Conservation (phyloP, 345 rosid genomes). For the Gossypium sturtianum region DNA sequence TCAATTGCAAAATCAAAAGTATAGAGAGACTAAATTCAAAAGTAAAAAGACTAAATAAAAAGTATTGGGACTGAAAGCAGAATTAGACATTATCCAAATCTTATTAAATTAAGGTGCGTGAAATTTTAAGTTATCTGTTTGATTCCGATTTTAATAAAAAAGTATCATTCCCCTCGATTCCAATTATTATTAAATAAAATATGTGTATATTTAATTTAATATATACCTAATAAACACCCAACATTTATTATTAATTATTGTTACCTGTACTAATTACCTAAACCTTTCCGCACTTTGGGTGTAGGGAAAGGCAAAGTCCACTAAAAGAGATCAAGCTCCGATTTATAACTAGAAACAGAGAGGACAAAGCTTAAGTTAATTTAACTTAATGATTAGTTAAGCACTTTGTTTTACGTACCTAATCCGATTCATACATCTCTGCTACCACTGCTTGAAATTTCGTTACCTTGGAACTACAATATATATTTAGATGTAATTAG, state of each 20-base stretch:
- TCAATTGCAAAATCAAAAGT: too few relatives aligned
- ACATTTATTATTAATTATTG: background rate
- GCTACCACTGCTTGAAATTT: background rate
- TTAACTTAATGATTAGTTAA: background rate
- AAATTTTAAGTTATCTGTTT: too few relatives aligned
- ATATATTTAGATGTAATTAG: background rate
- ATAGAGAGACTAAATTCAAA: too few relatives aligned
- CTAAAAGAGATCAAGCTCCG: background rate
- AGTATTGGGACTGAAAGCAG: too few relatives aligned
- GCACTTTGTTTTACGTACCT: background rate
- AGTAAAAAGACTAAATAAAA: too few relatives aligned
- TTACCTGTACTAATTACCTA: background rate
- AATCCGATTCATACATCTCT: background rate
- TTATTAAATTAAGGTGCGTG: too few relatives aligned
- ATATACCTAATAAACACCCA: too few relatives aligned
- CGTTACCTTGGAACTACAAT: background rate
- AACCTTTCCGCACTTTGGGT: background rate
- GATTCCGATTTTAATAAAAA: too few relatives aligned
- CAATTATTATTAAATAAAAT: too few relatives aligned
- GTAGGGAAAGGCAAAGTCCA: background rate
- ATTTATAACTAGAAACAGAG: background rate
- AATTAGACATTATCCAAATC: too few relatives aligned
- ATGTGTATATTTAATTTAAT: too few relatives aligned
- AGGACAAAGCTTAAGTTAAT: background rate
- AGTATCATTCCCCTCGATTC: too few relatives aligned